Evolutionary conservation across 2,329 filamentous ascomycete species (phyloP).

Genomic region (Venturia asperata): DNA sequence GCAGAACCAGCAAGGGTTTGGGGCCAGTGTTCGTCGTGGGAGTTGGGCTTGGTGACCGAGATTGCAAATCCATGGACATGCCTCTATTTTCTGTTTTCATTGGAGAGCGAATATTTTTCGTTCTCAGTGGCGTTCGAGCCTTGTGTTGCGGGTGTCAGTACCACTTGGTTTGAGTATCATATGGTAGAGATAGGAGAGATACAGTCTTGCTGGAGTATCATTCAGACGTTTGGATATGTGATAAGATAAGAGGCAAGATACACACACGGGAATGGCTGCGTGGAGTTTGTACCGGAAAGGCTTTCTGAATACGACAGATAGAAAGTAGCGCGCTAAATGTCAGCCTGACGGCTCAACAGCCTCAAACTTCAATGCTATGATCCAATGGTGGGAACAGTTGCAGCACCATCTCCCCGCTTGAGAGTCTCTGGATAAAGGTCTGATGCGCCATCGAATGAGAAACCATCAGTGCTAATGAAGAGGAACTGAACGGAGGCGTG

Average conservation of each 20-base stretch:
- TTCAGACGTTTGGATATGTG: neutral
- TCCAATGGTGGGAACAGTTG: neutral
- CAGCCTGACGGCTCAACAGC: too few species aligned
- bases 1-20: conserved; percentile 29
- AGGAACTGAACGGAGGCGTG: neutral
- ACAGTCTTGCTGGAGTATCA: neutral
- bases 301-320: neutral
- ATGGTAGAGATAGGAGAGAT: neutral
- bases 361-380: neutral
- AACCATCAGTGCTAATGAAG: neutral
- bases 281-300: neutral
- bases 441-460: neutral
- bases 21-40: conserved; percentile 40
- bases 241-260: neutral
- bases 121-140: neutral
- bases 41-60: conserved; percentile 38
- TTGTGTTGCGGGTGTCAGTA: neutral
- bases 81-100: neutral
- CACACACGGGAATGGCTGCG: neutral
- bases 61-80: neutral
- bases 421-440: neutral
- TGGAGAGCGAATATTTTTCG: neutral
- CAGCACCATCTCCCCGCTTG: neutral
- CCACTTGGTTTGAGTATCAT: neutral
- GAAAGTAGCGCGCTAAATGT: too few species aligned